Evolutionary conservation across 345 rosid genomes (phyloP), one percentile per base, ranked within the genome.

Genomic region (Gossypium australe): DNA sequence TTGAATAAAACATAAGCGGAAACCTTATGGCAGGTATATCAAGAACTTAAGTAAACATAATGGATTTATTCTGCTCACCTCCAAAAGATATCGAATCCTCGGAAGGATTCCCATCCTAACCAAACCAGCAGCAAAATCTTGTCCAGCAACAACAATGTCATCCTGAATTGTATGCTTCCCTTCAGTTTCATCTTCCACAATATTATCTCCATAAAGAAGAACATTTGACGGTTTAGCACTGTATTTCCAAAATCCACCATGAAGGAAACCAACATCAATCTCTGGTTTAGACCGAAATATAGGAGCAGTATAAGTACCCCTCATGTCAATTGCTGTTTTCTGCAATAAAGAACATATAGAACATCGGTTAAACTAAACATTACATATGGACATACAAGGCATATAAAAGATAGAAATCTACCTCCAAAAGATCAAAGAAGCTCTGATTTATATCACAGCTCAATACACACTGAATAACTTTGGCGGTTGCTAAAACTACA

Each of bases 231-330:
- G 86, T 84, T 94, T 94, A n/a, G 94, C 91, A 77, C 84, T 89
- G 83, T 94, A 92, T 85, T 94, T 94, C 98, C 97, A 92, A 80
- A 84, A 92, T 68, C 97, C 92, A 83, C 94, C 95, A 67, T 66
- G 88, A 61, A 92, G 92, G 74, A 92, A 92, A 73, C 97, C 92
- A 57, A 73, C 86, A 83, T 86, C 89, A 76, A 87, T 85, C 77
- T 85, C 94, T 11, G 91, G 92, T 82, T 87, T 92, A 82, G 91
- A 84, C 84, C 97, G 87, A 77, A 94, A 92, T 51, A 92, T 90
- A 57, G 98, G 85, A 68, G 91, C 97, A 56, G 94, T 90, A 78
- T 75, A 87, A 68, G 82, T 81, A 81, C 79, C 84, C 81, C 79
- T 80, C 56, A 80, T 84, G 55, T 71, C 69, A 73, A 78, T 77